Percentiles rank a stretch among this genome's conserved stretches.
Conservation (phyloP, 345 rosid genomes). For the Fremontodendron californicum region DNA sequence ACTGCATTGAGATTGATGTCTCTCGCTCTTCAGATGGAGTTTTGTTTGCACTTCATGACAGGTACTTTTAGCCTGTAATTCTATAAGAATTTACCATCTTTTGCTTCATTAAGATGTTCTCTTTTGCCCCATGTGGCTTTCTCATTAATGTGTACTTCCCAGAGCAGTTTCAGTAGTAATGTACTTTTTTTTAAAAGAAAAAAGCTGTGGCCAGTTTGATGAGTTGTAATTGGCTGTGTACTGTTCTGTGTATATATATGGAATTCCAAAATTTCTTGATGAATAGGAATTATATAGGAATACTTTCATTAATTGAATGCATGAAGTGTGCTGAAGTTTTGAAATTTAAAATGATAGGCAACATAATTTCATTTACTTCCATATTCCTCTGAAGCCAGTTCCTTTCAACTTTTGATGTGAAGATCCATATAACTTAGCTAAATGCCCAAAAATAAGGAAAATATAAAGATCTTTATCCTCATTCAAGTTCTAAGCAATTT, state of each 20-base stretch:
- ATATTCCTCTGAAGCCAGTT: not conserved
- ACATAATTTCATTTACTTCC: not conserved
- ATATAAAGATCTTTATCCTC: not conserved
- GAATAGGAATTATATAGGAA: not conserved
- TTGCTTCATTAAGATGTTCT: not conserved
- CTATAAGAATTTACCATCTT: not conserved
- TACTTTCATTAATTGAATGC: not conserved
- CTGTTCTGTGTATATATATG: not conserved
- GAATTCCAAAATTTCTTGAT: not conserved
- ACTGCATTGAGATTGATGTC: constrained; percentile 91
- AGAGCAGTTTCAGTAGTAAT: not conserved
- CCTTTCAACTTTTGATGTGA: not conserved
- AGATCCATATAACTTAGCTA: not conserved
- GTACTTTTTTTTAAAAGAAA: not conserved
- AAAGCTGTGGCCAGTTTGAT: not conserved
- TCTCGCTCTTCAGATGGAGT: constrained; percentile 91
- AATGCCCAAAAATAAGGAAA: not conserved
- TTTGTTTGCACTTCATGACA: constrained; percentile 84
- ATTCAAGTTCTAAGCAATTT: not conserved
- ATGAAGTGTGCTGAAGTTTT: not conserved
- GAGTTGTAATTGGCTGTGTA: not conserved
- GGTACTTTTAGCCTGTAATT: constrained; percentile 39
- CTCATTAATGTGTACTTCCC: not conserved
- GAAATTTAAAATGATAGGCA: not conserved
- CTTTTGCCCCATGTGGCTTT: not conserved